Conservation (phyloP, 2,329 filamentous ascomycete genomes). For the Trichoderma guizhouense region DNA sequence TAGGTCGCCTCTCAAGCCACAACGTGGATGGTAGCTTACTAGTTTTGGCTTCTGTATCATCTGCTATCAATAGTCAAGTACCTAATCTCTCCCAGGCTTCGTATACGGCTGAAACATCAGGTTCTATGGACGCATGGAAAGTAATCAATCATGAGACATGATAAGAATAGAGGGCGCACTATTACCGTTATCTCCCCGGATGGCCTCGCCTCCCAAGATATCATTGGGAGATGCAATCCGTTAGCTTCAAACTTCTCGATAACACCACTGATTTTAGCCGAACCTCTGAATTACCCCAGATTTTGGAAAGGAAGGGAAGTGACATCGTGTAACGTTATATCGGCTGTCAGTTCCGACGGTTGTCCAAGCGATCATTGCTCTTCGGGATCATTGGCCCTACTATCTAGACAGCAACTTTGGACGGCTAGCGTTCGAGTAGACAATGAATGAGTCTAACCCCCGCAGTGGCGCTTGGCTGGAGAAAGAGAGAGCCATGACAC, state of each 20-base stretch:
- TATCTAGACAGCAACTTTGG: background rate
- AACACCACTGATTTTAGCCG: background rate
- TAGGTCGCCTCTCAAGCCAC: background rate
- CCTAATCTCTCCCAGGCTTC: background rate
- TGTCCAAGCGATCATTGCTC: background rate
- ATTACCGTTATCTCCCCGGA: conserved; percentile 1
- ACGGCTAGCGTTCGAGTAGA: background rate
- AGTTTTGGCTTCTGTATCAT: background rate
- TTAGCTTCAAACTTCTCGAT: background rate
- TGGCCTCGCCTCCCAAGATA: background rate
- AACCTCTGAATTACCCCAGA: background rate
- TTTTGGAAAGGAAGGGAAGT: background rate
- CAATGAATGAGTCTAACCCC: background rate
- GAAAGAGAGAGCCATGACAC: background rate
- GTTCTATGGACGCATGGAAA: background rate
- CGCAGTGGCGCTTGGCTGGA: conserved; percentile 1
- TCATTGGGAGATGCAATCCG: background rate
- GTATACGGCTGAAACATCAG: background rate
- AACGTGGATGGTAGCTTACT: background rate
- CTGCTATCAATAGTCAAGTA: background rate
- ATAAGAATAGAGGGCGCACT: background rate
- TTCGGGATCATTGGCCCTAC: background rate
- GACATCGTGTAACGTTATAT: conserved; percentile 14
- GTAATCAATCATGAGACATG: background rate
- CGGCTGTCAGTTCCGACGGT: background rate